Evolutionary conservation across 1,284 basidiomycete genomes (phyloP), one percentile per base, ranked within the genome.

Genomic region (Trametes hirsuta): DNA sequence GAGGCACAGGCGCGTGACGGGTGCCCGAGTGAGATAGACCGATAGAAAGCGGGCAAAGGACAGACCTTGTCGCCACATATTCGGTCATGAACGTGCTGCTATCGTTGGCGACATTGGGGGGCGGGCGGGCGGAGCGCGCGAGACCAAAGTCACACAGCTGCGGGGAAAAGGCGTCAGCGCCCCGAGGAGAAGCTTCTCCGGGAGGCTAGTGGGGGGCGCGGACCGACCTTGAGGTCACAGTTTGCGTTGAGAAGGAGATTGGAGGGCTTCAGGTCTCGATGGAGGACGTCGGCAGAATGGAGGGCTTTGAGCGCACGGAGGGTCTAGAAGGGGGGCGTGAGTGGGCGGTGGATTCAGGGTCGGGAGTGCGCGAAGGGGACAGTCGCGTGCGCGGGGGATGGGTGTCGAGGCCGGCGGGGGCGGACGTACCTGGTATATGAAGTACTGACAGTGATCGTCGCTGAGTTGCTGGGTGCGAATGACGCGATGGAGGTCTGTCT

Each of bases 391-490:
- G 22, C 9, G n/a, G 14, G 41, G 34, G 40, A 44, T 11, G 18
- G 4, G 30, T 18, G 39, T 18, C 6, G 2, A 21, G 35, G 44
- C 2, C 8, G 2, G n/a, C 22, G 42, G 42, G 46, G 49, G 15
- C 25, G 22, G 54, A 67, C 75, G 85, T 84, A 90, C 91, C 82
- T 97, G 95, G 74, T 97, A 97, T 66, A 96, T 90, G 74, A 97
- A 97, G 75, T 97, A 97, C 75, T 97, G 94, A 71, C 88, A 94
- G 74, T 97, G 96, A 73, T 96, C 93, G 70, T 95, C 92, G 58
- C 85, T 88, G 46, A 95, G 79, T 62, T 90, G 84, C 76, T 95
- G 93, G 0, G 91, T 93, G 47, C 91, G 83, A 64, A 95, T 93
- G 41, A 95, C 93, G 55, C 93, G 86, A 72, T 95, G 92, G 69